phyloP scores from a whole-genome alignment of 257 asterid genomes.

The Solanum corneliomulleri region DNA sequence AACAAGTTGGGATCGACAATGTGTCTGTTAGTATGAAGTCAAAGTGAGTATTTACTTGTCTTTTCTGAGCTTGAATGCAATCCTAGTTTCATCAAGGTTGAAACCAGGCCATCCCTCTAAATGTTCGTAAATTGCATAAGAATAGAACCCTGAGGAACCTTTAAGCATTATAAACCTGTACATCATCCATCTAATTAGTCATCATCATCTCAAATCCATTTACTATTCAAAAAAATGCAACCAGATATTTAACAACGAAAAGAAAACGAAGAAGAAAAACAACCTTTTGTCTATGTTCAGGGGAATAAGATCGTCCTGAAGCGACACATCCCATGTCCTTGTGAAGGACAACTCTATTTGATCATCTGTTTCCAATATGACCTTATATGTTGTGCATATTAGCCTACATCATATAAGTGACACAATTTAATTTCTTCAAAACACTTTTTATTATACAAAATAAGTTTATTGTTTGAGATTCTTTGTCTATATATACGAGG shows the following conservation, averaged over 20 bases:
- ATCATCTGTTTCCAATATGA: constrained; percentile 51
- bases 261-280: neutral
- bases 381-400: constrained; percentile 45
- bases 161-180: constrained; percentile 68
- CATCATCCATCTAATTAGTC: neutral
- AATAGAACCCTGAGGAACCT: constrained; percentile 63
- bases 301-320: constrained; percentile 53
- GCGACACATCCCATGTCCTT: constrained; percentile 69
- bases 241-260: neutral
- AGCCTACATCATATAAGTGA: constrained; percentile 27
- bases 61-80: constrained; percentile 77
- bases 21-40: neutral
- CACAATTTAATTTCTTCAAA: neutral
- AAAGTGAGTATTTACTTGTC: constrained; percentile 39
- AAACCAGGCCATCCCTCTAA: constrained; percentile 55
- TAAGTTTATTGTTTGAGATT: neutral
- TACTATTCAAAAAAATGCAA: neutral
- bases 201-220: neutral
- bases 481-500: neutral
- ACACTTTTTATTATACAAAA: neutral
- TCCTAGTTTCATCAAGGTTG: constrained; percentile 62
- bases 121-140: constrained; percentile 74
- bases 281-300: constrained; percentile 62
- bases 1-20: neutral
- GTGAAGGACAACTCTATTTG: constrained; percentile 72